A percentile compares a stretch with the other conserved stretches of the same genome.
Evolutionary conservation across 108 stramenopile genomes (phyloP).

Genomic region (Aurantiochytrium sp.): DNA sequence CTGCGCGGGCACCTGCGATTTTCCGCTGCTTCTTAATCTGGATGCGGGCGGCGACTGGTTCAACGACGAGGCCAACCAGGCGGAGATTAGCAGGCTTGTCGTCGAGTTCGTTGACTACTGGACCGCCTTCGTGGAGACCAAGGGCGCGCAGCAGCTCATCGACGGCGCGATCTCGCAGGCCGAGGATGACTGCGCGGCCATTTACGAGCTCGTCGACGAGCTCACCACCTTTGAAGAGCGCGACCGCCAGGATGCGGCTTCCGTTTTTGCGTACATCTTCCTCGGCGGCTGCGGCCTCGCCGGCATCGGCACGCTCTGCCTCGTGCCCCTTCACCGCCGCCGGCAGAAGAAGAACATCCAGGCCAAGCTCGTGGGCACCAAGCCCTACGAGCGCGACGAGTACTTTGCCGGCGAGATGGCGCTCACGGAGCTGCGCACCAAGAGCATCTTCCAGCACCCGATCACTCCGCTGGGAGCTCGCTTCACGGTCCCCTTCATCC

Average conservation of each 20-base stretch:
- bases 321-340: not conserved
- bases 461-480: not conserved
- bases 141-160: not conserved
- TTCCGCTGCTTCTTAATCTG: not conserved
- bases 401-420: not conserved
- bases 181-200: not conserved
- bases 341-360: not conserved
- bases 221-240: not conserved
- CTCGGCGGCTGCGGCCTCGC: not conserved
- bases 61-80: not conserved
- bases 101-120: not conserved
- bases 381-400: not conserved
- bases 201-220: not conserved
- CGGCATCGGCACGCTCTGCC: not conserved
- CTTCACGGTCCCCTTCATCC: not conserved
- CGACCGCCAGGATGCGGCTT: not conserved
- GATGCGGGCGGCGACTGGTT: not conserved
- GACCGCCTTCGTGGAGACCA: not conserved
- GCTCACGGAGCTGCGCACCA: not conserved
- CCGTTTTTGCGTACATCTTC: not conserved
- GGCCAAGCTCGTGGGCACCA: not conserved
- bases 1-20: not conserved
- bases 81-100: not conserved
- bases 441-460: constrained; percentile 5
- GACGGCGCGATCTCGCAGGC: not conserved